Evolutionary conservation across 2,329 filamentous ascomycete genomes (phyloP).

Genomic region (Plenodomus tracheiphilus): DNA sequence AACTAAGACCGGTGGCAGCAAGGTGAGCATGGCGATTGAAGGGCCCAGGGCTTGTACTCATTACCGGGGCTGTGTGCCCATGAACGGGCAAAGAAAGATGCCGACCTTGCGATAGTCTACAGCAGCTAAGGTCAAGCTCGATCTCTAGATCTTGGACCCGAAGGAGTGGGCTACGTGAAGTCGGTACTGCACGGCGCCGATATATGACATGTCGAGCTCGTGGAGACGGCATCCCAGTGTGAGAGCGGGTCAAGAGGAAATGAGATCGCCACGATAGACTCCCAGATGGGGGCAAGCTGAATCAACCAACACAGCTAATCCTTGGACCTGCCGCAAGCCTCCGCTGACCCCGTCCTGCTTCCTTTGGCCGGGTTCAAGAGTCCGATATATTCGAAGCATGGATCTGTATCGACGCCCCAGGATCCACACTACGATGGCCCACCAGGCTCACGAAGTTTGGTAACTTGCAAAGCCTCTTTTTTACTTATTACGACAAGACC

Average conservation of each 20-base stretch:
- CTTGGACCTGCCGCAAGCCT: slow-evolving; percentile 1
- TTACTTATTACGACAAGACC: too few species aligned
- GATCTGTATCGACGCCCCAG: too few species aligned
- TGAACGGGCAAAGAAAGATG: slow-evolving; percentile 5
- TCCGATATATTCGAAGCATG: not conserved
- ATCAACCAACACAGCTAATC: slow-evolving; percentile 4
- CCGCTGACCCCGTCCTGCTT: slow-evolving; percentile 1
- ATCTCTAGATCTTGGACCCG: slow-evolving; percentile 11
- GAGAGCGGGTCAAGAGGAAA: slow-evolving; percentile 10
- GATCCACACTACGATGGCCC: too few species aligned
- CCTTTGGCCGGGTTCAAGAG: not conserved
- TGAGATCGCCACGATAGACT: slow-evolving; percentile 18
- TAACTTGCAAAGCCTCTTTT: too few species aligned
- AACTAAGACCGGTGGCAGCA: slow-evolving; percentile 6
- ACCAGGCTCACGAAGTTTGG: too few species aligned
- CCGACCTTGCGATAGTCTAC: not conserved
- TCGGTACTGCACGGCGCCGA: slow-evolving; percentile 24
- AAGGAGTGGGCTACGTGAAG: slow-evolving; percentile 8
- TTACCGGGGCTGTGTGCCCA: slow-evolving; percentile 6
- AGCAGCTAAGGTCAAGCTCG: slow-evolving; percentile 5
- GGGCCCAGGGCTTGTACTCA: not conserved
- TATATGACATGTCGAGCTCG: slow-evolving; percentile 21
- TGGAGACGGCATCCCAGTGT: slow-evolving; percentile 12
- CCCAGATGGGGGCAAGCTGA: slow-evolving; percentile 1
- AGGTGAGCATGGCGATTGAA: slow-evolving; percentile 1